Evolutionary conservation across 1,284 basidiomycete species (phyloP).

Genomic region (Malassezia japonica): DNA sequence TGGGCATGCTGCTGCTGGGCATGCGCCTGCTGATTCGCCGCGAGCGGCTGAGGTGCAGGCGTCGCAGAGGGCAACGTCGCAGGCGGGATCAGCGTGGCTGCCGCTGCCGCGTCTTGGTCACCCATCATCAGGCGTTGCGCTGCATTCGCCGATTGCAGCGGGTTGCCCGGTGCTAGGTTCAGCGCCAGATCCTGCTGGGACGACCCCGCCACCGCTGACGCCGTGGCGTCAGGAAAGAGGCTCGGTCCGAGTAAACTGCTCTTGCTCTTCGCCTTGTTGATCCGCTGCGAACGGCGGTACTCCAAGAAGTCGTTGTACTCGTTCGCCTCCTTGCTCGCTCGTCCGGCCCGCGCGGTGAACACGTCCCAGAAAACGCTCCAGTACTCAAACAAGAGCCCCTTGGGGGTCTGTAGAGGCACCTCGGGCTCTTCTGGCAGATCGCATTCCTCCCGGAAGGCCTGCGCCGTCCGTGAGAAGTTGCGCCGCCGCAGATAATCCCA

Average conservation of each 20-base stretch:
- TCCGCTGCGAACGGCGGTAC: slow-evolving; percentile 28
- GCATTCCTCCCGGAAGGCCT: slow-evolving; percentile 35
- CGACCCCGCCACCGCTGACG: not conserved
- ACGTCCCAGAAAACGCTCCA: slow-evolving; percentile 48
- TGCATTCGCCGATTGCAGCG: not conserved
- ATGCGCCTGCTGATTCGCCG: no score
- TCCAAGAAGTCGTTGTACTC: slow-evolving; percentile 39
- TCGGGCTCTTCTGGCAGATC: slow-evolving; percentile 39
- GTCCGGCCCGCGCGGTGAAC: slow-evolving; percentile 37
- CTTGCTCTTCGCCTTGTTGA: slow-evolving; percentile 13
- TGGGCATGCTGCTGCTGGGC: not conserved
- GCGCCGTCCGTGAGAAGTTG: slow-evolving; percentile 34
- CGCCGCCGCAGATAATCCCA: slow-evolving; percentile 46
- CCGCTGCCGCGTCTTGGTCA: not conserved
- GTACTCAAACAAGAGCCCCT: slow-evolving; percentile 45
- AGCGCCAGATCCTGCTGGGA: not conserved
- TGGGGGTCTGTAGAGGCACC: slow-evolving; percentile 37
- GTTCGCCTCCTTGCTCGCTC: slow-evolving; percentile 30
- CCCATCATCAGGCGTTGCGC: not conserved
- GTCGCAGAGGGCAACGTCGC: no score
- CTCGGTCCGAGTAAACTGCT: not conserved
- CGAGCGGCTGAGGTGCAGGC: no score
- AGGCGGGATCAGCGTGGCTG: not conserved
- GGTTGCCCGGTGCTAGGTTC: not conserved
- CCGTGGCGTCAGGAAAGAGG: not conserved